These are phyloP conservation scores for Vitis cinerea DNA, from an alignment of 164 flowering plant species.

Conservation along the genomic window DNA sequence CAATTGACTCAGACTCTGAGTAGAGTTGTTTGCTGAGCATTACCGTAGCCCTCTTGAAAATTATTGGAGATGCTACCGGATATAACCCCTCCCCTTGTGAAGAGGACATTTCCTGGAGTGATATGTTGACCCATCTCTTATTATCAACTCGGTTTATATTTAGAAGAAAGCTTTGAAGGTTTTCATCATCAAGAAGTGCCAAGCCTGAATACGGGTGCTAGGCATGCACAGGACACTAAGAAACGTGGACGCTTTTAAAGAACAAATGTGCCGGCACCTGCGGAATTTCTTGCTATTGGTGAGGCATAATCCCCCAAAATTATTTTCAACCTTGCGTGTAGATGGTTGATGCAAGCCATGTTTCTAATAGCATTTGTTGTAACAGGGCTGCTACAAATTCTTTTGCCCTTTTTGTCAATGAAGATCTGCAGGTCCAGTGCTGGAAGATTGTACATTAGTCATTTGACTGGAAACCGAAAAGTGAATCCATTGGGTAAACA, in stretches of 20 bases:
- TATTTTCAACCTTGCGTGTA: no score
- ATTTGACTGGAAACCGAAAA: conserved; percentile 1
- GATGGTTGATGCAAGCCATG: background rate
- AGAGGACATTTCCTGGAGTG: background rate
- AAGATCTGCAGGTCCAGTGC: conserved; percentile 13
- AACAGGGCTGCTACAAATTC: background rate
- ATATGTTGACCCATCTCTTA: background rate
- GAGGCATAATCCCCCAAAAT: background rate
- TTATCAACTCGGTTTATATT: background rate
- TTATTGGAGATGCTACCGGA: conserved; percentile 1
- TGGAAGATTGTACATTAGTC: conserved; percentile 21
- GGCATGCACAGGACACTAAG: background rate
- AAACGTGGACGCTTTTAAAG: background rate
- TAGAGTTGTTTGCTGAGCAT: conserved; percentile 18
- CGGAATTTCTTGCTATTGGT: conserved; percentile 3
- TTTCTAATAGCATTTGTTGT: background rate
- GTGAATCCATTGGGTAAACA: conserved; percentile 12
- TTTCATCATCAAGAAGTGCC: no score
- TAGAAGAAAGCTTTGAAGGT: background rate
- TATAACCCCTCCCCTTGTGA: background rate
- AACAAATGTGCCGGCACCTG: conserved; percentile 3
- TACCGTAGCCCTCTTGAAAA: background rate
- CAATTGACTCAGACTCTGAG: conserved; percentile 83
- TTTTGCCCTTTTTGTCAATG: background rate
- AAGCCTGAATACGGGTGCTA: background rate